A percentile compares a stretch with the other conserved stretches of the same genome.
Conservation (phyloP, 23 red algal genomes). For the Cyanidiococcus yangmingshanensis region DNA sequence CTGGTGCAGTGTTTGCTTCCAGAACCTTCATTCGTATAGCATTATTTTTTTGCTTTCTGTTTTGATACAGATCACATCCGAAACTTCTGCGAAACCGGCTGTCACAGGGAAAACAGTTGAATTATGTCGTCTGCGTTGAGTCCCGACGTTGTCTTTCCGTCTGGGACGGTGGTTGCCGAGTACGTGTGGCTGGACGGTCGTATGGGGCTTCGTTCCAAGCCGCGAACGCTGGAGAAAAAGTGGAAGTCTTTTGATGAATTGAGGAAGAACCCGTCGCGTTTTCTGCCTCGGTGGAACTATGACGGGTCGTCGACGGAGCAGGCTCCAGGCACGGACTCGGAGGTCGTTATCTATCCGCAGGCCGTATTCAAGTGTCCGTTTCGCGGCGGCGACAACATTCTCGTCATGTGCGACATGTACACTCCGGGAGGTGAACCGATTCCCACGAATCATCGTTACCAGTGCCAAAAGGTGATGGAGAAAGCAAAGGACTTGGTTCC, state of each 20-base stretch:
- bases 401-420: constrained; percentile 97
- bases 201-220: constrained; percentile 61
- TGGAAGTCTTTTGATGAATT: constrained; percentile 29
- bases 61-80: not conserved
- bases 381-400: constrained; percentile 66
- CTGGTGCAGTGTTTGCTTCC: no score
- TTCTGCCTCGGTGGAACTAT: constrained; percentile 89
- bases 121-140: not conserved
- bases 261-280: constrained; percentile 24
- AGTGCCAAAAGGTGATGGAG: constrained; percentile 62
- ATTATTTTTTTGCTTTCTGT: not conserved
- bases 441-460: constrained; percentile 46
- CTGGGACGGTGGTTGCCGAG: constrained; percentile 56
- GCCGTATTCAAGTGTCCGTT: constrained; percentile 82
- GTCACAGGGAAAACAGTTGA: not conserved
- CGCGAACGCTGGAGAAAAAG: constrained; percentile 23
- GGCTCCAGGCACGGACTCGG: constrained; percentile 81
- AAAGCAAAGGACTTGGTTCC: constrained; percentile 58
- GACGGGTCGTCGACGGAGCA: constrained; percentile 83
- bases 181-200: constrained; percentile 96
- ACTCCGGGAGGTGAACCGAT: constrained; percentile 59
- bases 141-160: not conserved
- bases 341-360: constrained; percentile 76
- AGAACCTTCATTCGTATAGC: not conserved
- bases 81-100: not conserved